phyloP scores from a whole-genome alignment of 257 asterid species.

The Eustoma russellianum region DNA sequence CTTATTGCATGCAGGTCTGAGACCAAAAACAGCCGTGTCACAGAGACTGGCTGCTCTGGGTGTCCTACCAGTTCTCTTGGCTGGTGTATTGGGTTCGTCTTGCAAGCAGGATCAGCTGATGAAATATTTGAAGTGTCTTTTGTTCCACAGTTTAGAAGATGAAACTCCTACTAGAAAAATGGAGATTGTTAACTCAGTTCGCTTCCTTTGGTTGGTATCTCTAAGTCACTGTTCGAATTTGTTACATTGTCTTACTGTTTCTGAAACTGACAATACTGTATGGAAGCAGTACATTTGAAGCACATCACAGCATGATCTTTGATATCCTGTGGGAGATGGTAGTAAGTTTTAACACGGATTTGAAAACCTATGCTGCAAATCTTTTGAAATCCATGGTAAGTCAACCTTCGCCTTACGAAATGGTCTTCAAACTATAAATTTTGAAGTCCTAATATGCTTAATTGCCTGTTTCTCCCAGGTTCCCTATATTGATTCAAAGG shows the following conservation, averaged over 20 bases:
- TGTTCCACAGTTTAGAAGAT: constrained; percentile 51
- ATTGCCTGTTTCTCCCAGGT: constrained; percentile 37
- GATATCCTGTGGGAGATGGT: constrained; percentile 96
- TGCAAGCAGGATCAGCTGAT: constrained; percentile 58
- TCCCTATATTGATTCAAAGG: constrained; percentile 77
- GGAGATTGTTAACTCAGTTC: constrained; percentile 71
- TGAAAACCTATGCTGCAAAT: constrained; percentile 78
- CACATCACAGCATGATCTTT: constrained; percentile 66
- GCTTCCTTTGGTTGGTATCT: constrained; percentile 73
- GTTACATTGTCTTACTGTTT: constrained; percentile 1
- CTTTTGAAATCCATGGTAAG: constrained; percentile 85
- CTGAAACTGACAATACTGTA: neutral
- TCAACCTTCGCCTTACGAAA: constrained; percentile 2
- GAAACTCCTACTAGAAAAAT: constrained; percentile 53
- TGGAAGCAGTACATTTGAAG: constrained; percentile 72
- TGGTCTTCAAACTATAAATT: neutral
- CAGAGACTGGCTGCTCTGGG: constrained; percentile 71
- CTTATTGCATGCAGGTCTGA: constrained; percentile 44
- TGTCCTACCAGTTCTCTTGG: constrained; percentile 85
- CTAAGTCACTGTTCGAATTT: constrained; percentile 5
- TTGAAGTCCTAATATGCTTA: constrained; percentile 1
- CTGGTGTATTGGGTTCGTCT: constrained; percentile 88
- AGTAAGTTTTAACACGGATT: constrained; percentile 52
- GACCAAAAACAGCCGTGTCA: constrained; percentile 58
- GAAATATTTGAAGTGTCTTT: constrained; percentile 58